A percentile compares a stretch with the other conserved stretches of the same genome.
phyloP scores from a whole-genome alignment of 2,329 filamentous ascomycete genomes.

The Colletotrichum australisinense region DNA sequence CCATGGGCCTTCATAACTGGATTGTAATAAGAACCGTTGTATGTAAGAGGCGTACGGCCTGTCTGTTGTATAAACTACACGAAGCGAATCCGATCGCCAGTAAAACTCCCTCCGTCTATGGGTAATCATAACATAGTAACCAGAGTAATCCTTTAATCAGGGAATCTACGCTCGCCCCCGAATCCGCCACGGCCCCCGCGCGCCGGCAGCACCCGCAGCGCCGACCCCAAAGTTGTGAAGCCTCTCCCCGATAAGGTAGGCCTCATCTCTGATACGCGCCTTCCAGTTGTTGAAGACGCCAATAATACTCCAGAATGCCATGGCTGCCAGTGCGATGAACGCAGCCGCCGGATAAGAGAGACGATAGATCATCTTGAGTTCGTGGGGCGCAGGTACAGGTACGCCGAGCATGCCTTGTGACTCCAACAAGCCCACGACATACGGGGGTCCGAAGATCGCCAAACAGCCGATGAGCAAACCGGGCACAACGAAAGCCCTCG shows the following conservation, averaged over 20 bases:
- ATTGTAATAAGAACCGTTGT: neutral
- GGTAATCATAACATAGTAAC: neutral
- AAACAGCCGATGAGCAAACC: conserved; percentile 69
- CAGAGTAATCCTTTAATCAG: neutral
- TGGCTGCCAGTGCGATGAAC: conserved; percentile 52
- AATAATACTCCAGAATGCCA: conserved; percentile 63
- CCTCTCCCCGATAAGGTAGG: conserved; percentile 93
- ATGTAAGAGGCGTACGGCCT: neutral
- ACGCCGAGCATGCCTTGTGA: conserved; percentile 25
- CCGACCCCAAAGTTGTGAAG: conserved; percentile 88
- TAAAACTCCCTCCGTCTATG: neutral
- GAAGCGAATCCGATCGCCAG: neutral
- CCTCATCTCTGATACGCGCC: conserved; percentile 87
- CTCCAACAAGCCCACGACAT: conserved; percentile 39
- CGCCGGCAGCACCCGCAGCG: conserved; percentile 49
- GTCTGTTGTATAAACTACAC: conserved; percentile 1
- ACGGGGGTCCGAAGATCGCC: conserved; percentile 71
- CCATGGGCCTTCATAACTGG: neutral
- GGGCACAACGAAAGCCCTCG: conserved; percentile 87
- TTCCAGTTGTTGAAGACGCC: conserved; percentile 80
- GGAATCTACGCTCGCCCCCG: conserved; percentile 44
- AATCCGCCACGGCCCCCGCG: conserved; percentile 50
- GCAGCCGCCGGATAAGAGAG: conserved; percentile 77
- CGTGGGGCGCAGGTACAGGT: conserved; percentile 36
- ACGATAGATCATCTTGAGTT: conserved; percentile 56